Evolutionary conservation across 495 filamentous ascomycete species (phyloP).

Genomic region (Daldinia grandis): DNA sequence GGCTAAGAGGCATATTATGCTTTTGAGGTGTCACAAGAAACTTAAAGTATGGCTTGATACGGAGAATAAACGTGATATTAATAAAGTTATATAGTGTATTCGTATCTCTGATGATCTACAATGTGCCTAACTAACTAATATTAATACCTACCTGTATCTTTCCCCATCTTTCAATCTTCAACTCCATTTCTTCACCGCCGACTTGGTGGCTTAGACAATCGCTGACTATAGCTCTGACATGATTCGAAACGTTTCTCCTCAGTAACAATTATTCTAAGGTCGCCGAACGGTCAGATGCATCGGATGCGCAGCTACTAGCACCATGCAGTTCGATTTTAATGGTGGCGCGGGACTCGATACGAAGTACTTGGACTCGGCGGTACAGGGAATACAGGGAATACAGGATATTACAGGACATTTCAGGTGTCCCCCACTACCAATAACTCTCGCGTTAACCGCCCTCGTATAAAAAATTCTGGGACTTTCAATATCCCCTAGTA

Average conservation of each 20-base stretch:
- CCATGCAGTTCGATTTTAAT: constrained; percentile 28
- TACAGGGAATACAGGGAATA: no score
- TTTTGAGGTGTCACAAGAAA: not conserved
- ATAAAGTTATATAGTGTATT: not conserved
- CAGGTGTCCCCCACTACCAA: constrained; percentile 12
- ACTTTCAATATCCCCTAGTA: not conserved
- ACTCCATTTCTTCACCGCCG: constrained; percentile 26
- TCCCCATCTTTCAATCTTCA: constrained; percentile 9
- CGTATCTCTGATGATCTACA: not conserved
- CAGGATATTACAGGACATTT: no score
- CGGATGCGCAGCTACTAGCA: constrained; percentile 24
- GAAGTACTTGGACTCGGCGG: constrained; percentile 30
- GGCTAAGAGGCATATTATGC: no score
- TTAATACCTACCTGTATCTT: no score
- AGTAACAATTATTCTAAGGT: not conserved
- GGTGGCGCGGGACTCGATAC: constrained; percentile 36
- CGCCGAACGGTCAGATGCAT: constrained; percentile 1
- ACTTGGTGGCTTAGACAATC: not conserved
- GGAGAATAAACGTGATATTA: not conserved
- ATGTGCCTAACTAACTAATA: not conserved
- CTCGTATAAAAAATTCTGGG: constrained; percentile 3
- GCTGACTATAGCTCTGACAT: constrained; percentile 11
- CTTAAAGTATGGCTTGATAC: not conserved
- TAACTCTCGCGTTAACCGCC: constrained; percentile 13
- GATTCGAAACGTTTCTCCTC: not conserved